Base-by-base conservation (phyloP, 345 rosid species). In the Aethionema arabicum region DNA sequence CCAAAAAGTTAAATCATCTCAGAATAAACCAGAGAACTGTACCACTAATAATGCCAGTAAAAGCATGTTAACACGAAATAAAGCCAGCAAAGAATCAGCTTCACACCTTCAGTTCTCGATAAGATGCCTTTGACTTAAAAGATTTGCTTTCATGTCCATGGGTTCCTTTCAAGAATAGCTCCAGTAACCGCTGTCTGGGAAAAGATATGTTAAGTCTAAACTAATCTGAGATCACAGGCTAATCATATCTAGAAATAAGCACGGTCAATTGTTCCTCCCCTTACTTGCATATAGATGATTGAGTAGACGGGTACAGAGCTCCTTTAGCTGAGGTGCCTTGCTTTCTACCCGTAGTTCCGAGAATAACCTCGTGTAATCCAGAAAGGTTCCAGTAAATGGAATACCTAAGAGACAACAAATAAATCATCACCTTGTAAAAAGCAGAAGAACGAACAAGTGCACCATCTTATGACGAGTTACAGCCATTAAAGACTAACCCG, bases 241-340 rank as follows among this genome's bases (percentile, higher is more conserved):
- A 36, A 41, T 32, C 21, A 38, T 27, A 55, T 37, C 32, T 55
- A 49, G 4, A 52, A 11, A n/a, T 30, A 70, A 5, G 46, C 42
- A 45, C 33, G 40, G 29, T 51, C 11, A 8, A 58, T 52, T 11
- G 48, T 11, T 61, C 46, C 29, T 65, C 36, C 31, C 15, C 87
- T 76, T 82, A 89, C 98, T 92, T 92, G 95, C 97, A 87, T 66
- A 92, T 63, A 61, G 73, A 84, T 73, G 97, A 85, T 63, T 80
- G 80, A 1, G 96, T 85, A 45, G 97, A 81, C 61, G 84, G 95
- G 65, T 77, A 82, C 60, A 80, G 68, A 35, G 95, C 88, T 61
- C 91, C 88, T 83, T 82, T 92, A 41, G 90, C 78, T 55, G 97
- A 89, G 41, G 97, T 82, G 29, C 99, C 99, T 73, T 90, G 99